Conservation (phyloP, 495 filamentous ascomycete genomes). For the Lasiosphaeriaceae sp. region DNA sequence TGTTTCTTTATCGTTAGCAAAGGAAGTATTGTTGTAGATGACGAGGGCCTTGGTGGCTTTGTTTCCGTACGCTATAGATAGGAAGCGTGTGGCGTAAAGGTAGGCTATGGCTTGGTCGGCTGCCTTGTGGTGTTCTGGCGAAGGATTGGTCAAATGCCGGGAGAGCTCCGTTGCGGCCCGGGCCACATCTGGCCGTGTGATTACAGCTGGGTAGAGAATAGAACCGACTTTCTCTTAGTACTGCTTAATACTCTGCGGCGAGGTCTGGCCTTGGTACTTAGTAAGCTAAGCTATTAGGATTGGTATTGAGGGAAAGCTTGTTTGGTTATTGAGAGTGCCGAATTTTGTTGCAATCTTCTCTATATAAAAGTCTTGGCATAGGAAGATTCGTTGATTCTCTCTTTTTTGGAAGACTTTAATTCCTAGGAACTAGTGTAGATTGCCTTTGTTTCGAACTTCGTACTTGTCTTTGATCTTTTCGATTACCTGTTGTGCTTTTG, state of each 20-base stretch:
- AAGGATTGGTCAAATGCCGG: not conserved
- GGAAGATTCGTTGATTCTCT: not conserved
- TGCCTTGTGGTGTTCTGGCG: not conserved
- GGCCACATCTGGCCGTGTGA: not conserved
- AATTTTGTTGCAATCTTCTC: not conserved
- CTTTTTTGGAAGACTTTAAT: not conserved
- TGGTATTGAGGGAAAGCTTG: not conserved
- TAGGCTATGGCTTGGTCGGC: not conserved
- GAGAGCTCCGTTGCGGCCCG: not conserved
- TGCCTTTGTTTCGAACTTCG: not conserved
- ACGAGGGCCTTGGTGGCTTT: not conserved
- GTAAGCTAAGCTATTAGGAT: not conserved
- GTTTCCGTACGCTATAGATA: not conserved
- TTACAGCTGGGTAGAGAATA: not conserved
- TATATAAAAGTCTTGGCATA: not conserved
- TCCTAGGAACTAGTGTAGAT: not conserved
- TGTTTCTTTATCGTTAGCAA: not conserved
- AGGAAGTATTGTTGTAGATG: not conserved
- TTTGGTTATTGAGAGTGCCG: not conserved
- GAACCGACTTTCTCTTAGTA: not conserved
- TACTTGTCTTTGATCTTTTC: not conserved
- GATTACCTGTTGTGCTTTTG: not conserved
- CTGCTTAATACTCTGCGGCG: not conserved
- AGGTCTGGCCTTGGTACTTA: not conserved
- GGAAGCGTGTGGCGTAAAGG: not conserved